Conservation (phyloP, 495 filamentous ascomycete species). For the Talaromyces liani region DNA sequence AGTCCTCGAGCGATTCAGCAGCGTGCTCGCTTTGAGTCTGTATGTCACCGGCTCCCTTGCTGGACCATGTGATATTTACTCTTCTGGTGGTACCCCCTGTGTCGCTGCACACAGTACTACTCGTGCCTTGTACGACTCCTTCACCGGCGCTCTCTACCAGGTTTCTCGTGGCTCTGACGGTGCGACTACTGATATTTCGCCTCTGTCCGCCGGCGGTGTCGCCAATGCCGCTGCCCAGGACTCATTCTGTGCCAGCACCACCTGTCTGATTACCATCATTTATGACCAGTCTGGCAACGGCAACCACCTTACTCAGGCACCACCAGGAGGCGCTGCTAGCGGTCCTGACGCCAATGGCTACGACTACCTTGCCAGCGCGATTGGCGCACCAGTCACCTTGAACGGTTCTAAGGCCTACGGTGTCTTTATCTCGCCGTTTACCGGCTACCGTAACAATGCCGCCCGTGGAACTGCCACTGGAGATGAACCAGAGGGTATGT, state of each 20-base stretch:
- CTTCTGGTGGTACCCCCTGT: constrained; percentile 44
- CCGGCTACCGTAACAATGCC: constrained; percentile 48
- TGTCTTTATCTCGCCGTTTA: constrained; percentile 49
- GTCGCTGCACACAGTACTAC: constrained; percentile 54
- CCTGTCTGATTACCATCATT: constrained; percentile 51
- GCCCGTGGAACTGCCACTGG: constrained; percentile 41
- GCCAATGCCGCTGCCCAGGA: constrained; percentile 51
- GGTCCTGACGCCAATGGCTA: constrained; percentile 46
- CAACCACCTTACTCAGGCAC: constrained; percentile 52
- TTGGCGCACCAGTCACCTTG: constrained; percentile 47
- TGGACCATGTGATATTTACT: constrained; percentile 50
- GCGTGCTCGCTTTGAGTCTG: constrained; percentile 31
- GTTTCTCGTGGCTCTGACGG: constrained; percentile 45
- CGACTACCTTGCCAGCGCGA: constrained; percentile 47
- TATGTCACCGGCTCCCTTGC: constrained; percentile 34
- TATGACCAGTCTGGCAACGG: constrained; percentile 53
- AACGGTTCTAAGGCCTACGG: constrained; percentile 53
- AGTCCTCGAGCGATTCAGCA: constrained; percentile 12
- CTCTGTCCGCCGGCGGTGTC: constrained; percentile 45
- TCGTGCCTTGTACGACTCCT: constrained; percentile 48
- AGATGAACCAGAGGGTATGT: constrained; percentile 48
- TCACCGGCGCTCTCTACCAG: constrained; percentile 46
- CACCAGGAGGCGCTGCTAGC: constrained; percentile 37
- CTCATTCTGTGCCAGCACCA: constrained; percentile 47
- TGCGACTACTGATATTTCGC: constrained; percentile 35